Conservation (phyloP, 2,329 filamentous ascomycete genomes). For the Aureobasidium sp. region DNA sequence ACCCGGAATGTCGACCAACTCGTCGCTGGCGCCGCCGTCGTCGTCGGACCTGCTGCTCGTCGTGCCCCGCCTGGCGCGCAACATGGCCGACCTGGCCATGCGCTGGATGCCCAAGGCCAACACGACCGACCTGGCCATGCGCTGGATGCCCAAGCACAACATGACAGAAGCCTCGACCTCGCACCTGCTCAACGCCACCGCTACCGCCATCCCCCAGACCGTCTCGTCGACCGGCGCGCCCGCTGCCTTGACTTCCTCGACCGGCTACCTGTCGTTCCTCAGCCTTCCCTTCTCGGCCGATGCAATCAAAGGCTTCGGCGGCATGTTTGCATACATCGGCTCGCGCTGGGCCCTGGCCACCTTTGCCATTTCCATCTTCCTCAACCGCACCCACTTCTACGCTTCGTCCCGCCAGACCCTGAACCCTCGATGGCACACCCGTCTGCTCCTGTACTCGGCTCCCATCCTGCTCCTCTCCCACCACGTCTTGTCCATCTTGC, state of each 20-base stretch:
- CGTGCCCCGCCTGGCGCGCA: constrained; percentile 61
- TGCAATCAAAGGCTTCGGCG: constrained; percentile 61
- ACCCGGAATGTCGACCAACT: neutral
- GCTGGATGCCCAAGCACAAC: constrained; percentile 47
- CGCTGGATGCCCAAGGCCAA: constrained; percentile 48
- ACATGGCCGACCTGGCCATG: constrained; percentile 51
- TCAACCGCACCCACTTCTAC: constrained; percentile 91
- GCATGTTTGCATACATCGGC: constrained; percentile 81
- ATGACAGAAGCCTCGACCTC: constrained; percentile 38
- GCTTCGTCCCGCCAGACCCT: constrained; percentile 77
- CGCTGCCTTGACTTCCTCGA: neutral
- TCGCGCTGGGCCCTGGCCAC: constrained; percentile 89
- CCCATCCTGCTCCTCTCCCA: constrained; percentile 61
- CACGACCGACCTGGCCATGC: constrained; percentile 19
- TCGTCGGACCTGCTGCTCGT: constrained; percentile 53
- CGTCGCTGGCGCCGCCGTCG: constrained; percentile 1
- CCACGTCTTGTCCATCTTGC: constrained; percentile 63
- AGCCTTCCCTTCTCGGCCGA: constrained; percentile 35
- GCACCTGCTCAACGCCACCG: constrained; percentile 23
- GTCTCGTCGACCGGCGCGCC: constrained; percentile 22
- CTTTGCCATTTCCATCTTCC: constrained; percentile 72
- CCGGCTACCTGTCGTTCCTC: constrained; percentile 13
- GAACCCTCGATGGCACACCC: constrained; percentile 62
- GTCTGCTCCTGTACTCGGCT: constrained; percentile 59
- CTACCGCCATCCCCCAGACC: constrained; percentile 35